These are phyloP conservation scores for Cryptococcus sp. DNA, from an alignment of 1,284 basidiomycete genomes.

Conservation along the genomic window DNA sequence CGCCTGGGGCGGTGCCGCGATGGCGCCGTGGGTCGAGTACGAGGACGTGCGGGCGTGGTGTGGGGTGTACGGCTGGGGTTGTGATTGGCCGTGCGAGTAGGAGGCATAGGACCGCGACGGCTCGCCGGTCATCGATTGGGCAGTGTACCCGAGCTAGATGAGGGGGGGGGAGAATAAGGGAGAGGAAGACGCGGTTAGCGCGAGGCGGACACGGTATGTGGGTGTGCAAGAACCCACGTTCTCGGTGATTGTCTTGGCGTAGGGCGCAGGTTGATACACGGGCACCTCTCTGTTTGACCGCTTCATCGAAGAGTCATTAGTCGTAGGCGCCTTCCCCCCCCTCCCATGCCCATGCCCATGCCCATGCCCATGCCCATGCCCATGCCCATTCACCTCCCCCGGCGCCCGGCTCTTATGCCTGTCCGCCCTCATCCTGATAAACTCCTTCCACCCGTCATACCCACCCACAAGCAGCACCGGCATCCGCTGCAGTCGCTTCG, in stretches of 20 bases:
- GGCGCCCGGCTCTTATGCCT: slow-evolving; percentile 16
- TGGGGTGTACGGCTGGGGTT: slow-evolving; percentile 3
- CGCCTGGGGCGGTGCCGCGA: slow-evolving; percentile 69
- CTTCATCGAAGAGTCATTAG: slow-evolving; percentile 15
- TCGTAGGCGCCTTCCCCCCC: slow-evolving; percentile 7
- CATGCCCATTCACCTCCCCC: slow-evolving; percentile 8
- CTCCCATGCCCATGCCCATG: neutral
- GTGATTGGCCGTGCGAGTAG: slow-evolving; percentile 10
- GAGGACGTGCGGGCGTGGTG: slow-evolving; percentile 21
- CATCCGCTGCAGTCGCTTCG: slow-evolving; percentile 67
- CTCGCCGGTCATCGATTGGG: slow-evolving; percentile 46
- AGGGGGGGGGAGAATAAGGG: neutral
- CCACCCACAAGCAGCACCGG: slow-evolving; percentile 86
- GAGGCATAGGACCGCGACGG: slow-evolving; percentile 18
- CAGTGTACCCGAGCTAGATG: slow-evolving; percentile 29
- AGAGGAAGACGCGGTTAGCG: neutral
- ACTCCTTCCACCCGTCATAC: slow-evolving; percentile 72
- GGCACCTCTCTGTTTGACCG: slow-evolving; percentile 34
- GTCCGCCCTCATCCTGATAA: slow-evolving; percentile 50
- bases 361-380: slow-evolving; percentile 1
- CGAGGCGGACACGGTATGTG: neutral
- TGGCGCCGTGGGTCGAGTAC: slow-evolving; percentile 30
- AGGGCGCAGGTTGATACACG: slow-evolving; percentile 39
- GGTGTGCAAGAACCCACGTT: slow-evolving; percentile 27
- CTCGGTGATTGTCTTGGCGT: slow-evolving; percentile 44